These are phyloP conservation scores for Entonaema liquescens DNA, from an alignment of 495 filamentous ascomycete species.

Conservation along the genomic window DNA sequence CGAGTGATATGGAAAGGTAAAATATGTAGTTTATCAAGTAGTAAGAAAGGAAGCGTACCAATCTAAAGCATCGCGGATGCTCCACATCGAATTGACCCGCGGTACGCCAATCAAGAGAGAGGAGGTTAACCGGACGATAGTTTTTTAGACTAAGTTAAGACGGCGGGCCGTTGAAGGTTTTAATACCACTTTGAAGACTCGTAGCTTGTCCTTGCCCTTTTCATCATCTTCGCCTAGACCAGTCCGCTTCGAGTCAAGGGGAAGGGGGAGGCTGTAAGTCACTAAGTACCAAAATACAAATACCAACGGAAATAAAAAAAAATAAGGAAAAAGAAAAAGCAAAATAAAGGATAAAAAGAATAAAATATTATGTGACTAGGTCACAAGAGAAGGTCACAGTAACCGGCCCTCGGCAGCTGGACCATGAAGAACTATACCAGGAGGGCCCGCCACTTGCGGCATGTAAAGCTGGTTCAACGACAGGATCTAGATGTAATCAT, in stretches of 20 bases:
- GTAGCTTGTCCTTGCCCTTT: slow-evolving; percentile 26
- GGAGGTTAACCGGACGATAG: slow-evolving; percentile 24
- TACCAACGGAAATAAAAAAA: slow-evolving; percentile 20
- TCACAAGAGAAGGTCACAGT: slow-evolving; percentile 43
- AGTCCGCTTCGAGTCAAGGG: slow-evolving; percentile 40
- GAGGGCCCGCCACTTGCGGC: slow-evolving; percentile 41
- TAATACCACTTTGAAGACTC: slow-evolving; percentile 31
- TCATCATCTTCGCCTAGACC: slow-evolving; percentile 35
- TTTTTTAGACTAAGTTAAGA: slow-evolving; percentile 22
- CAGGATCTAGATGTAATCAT: slow-evolving; percentile 45
- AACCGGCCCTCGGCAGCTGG: slow-evolving; percentile 42
- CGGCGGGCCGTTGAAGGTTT: slow-evolving; percentile 37
- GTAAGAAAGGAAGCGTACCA: slow-evolving; percentile 31
- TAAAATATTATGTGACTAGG: slow-evolving; percentile 41
- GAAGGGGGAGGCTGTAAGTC: slow-evolving; percentile 34
- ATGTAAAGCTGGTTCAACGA: slow-evolving; percentile 37
- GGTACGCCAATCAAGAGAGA: slow-evolving; percentile 28
- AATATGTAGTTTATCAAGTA: slow-evolving; percentile 18
- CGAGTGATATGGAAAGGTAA: slow-evolving; percentile 10
- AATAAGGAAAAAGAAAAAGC: slow-evolving; percentile 8
- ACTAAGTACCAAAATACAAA: slow-evolving; percentile 20
- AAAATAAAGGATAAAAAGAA: slow-evolving; percentile 20
- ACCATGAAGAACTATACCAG: slow-evolving; percentile 39
- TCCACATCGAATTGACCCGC: slow-evolving; percentile 39
- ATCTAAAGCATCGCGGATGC: slow-evolving; percentile 36